phyloP scores from a whole-genome alignment of 1,284 basidiomycete species.

The Phylloporus sp. region DNA sequence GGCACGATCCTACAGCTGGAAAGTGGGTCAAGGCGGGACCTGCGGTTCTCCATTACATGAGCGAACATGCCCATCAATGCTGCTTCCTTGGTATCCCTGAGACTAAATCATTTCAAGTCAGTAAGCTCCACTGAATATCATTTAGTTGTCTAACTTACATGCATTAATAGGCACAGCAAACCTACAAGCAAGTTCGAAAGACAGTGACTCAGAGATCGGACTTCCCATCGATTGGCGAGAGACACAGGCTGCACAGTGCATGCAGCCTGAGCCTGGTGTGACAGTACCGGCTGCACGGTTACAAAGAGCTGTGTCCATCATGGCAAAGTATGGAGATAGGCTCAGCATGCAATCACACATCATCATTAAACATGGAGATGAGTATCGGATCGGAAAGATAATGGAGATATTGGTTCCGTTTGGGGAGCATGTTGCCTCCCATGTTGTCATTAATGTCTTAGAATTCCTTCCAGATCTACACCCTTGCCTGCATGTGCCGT shows the following conservation, averaged over 20 bases:
- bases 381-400: neutral
- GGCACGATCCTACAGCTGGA: neutral
- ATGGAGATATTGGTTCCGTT: neutral
- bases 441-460: neutral
- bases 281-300: neutral
- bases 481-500: neutral
- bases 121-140: neutral
- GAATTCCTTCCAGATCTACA: neutral
- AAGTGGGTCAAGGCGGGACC: slow-evolving; percentile 10
- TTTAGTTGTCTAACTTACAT: neutral
- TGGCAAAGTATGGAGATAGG: neutral
- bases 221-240: neutral
- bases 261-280: neutral
- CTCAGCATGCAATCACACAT: neutral
- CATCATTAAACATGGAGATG: neutral
- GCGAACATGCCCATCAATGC: neutral
- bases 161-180: neutral
- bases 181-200: neutral
- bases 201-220: neutral
- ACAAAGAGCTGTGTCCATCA: neutral
- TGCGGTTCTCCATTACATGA: neutral
- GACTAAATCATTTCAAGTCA: neutral
- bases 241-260: neutral
- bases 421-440: neutral
- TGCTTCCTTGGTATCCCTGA: neutral